phyloP scores from a whole-genome alignment of 176 grass and related monocot genomes.

The Pharus latifolius region DNA sequence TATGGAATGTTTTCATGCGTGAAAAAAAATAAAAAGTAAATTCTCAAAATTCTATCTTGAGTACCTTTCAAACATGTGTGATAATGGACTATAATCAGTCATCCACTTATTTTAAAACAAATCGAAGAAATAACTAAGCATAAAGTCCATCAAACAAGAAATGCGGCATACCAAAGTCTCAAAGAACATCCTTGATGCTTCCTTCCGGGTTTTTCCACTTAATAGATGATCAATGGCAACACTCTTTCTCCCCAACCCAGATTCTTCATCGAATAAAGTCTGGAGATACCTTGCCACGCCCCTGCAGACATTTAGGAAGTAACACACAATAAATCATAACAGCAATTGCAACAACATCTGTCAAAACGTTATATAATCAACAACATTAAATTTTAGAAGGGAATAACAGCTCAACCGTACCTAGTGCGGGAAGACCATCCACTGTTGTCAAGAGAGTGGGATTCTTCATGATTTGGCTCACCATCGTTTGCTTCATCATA shows the following conservation, averaged over 20 bases:
- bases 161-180: constrained; percentile 82
- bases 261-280: constrained; percentile 76
- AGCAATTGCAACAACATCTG: neutral
- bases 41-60: neutral
- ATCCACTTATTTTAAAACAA: neutral
- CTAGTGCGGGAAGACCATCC: constrained; percentile 96
- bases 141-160: neutral
- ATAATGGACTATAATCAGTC: neutral
- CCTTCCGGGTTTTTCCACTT: constrained; percentile 71
- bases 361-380: neutral
- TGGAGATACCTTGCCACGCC: constrained; percentile 85
- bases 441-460: constrained; percentile 75
- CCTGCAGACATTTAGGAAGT: too few relatives aligned
- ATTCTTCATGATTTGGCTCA: constrained; percentile 49
- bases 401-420: constrained; percentile 18
- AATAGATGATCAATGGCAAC: constrained; percentile 68
- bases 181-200: constrained; percentile 99
- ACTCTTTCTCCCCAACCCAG: constrained; percentile 62
- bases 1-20: too few relatives aligned
- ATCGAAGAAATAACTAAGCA: neutral
- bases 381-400: neutral
- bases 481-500: constrained; percentile 53
- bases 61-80: neutral
- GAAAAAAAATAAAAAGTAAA: neutral
- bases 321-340: too few relatives aligned